Evolutionary conservation across 2,329 filamentous ascomycete genomes (phyloP).

Genomic region (Paracoccidioides brasiliensis): DNA sequence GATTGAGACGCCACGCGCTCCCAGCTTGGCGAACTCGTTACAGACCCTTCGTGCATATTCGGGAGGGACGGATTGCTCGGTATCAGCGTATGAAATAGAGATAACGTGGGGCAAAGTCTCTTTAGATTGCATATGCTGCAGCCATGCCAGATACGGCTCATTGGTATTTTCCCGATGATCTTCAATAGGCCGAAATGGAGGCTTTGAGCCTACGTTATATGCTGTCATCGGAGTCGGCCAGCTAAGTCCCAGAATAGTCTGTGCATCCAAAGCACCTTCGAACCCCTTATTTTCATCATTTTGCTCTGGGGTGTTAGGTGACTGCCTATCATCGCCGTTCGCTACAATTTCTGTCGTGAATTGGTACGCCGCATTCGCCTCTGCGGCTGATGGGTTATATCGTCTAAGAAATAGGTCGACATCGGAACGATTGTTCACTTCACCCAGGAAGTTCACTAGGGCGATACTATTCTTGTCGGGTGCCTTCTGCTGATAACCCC

Average conservation of each 20-base stretch:
- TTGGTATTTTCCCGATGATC: constrained; percentile 24
- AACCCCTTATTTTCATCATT: neutral
- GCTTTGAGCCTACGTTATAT: neutral
- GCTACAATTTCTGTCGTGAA: neutral
- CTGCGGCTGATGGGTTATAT: neutral
- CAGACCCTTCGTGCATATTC: constrained; percentile 50
- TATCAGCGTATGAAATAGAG: constrained; percentile 55
- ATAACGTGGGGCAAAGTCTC: constrained; percentile 48
- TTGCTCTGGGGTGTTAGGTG: neutral
- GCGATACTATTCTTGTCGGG: neutral
- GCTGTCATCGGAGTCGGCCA: neutral
- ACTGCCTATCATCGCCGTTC: neutral
- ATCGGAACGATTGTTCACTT: neutral
- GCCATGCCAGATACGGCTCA: constrained; percentile 54
- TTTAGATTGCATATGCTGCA: constrained; percentile 45
- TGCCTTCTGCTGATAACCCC: neutral
- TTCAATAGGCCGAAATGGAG: neutral
- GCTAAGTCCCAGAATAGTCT: neutral
- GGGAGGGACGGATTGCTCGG: constrained; percentile 48
- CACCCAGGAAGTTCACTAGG: neutral
- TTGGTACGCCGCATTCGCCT: neutral
- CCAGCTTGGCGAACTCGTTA: constrained; percentile 49
- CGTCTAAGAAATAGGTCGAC: neutral
- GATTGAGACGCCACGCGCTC: constrained; percentile 51
- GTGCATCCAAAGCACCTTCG: neutral